Conservation (phyloP, 805 yeast genomes). For the Saccharomyces paradoxus region DNA sequence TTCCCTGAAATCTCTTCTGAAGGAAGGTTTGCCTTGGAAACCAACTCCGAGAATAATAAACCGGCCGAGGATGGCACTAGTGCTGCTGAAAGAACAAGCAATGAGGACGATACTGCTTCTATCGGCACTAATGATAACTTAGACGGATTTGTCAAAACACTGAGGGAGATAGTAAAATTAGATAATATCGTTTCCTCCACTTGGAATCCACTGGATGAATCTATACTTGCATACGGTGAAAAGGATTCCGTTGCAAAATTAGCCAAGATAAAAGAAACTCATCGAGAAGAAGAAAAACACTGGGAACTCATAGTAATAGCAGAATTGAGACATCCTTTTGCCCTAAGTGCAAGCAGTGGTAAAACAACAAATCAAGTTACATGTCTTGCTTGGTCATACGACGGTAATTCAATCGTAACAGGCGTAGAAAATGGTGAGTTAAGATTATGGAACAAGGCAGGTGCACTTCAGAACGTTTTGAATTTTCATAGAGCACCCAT, state of each 20-base stretch:
- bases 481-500: slow-evolving; percentile 49
- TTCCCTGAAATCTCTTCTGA: slow-evolving; percentile 24
- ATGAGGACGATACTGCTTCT: neutral
- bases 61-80: slow-evolving; percentile 2
- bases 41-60: slow-evolving; percentile 10
- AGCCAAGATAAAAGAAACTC: slow-evolving; percentile 33
- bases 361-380: slow-evolving; percentile 26
- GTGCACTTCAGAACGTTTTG: slow-evolving; percentile 51
- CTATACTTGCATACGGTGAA: slow-evolving; percentile 48
- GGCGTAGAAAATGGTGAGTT: slow-evolving; percentile 65
- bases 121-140: slow-evolving; percentile 2
- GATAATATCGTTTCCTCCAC: slow-evolving; percentile 39
- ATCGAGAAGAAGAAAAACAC: slow-evolving; percentile 9
- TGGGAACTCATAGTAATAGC: neutral
- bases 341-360: slow-evolving; percentile 16
- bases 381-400: slow-evolving; percentile 53
- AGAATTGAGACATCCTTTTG: slow-evolving; percentile 32
- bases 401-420: slow-evolving; percentile 54
- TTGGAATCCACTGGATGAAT: slow-evolving; percentile 48
- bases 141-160: slow-evolving; percentile 25
- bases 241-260: slow-evolving; percentile 36
- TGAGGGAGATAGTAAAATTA: slow-evolving; percentile 34
- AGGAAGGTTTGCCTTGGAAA: slow-evolving; percentile 30
- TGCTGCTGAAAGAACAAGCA: neutral
- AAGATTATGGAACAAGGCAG: slow-evolving; percentile 70